Evolutionary conservation across 1,284 basidiomycete species (phyloP), one percentile per base, ranked within the genome.

Genomic region (Pascua guehoae): DNA sequence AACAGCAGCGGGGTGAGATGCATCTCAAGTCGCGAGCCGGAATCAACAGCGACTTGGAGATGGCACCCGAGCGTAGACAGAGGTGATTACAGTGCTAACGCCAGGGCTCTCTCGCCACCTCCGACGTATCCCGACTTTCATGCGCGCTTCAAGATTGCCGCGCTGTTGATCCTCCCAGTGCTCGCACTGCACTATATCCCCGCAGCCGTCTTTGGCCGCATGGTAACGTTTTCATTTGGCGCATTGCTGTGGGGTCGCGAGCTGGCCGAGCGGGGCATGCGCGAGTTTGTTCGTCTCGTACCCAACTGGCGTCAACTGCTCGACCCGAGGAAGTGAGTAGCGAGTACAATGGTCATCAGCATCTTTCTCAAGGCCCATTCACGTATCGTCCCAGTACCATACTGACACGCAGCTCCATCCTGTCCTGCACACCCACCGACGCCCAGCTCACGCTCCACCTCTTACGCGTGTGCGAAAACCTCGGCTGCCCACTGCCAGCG

Each of bases 401-500:
- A 32, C 24, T 32, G 7, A 70, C 50, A 32, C 38, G 24, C 16
- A 63, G 80, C 69, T 80, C 80, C 3, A 63, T 84, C 42, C 68
- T 83, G 15, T 78, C 74, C 24, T 78, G 81, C 12, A 82, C 83
- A 0, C 83, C 83, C 4, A 84, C 83, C 47, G 81, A 84, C 60
- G 81, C 82, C 5, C 83, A 84, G 61, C 76, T 84, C 42, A 81
- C 81, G 0, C 69, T 84, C 5, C 81, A 82, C 39, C 66, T 84
- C 37, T 68, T 83, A 4, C 78, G 82, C 14, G 77, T 83, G 38
- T 79, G 77, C 8, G 82, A 84, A 62, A 73, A 72, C 0, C 58
- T 70, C 41, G 48, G 64, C 32, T 53, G 64, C 16, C 77, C 77
- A 8, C 60, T 78, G 1, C 76, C 76, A 11, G 64, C 73, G 50